phyloP scores from a whole-genome alignment of 768 basidiomycete species.

The Fomitopsis serialis region DNA sequence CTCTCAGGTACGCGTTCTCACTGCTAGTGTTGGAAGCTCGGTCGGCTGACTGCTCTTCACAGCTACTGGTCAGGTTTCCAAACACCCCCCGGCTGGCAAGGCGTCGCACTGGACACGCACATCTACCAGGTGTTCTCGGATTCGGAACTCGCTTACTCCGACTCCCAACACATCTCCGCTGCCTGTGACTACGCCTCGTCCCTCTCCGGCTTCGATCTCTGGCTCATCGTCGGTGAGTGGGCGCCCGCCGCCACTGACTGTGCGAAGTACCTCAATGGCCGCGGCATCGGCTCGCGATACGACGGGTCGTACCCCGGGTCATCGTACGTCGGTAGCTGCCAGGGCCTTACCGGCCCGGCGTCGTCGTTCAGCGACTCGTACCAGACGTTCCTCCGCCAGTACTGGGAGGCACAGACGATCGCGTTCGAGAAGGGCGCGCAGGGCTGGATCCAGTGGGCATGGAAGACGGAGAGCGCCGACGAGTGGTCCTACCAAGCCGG shows the following conservation, averaged over 20 bases:
- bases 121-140: slow-evolving; percentile 72
- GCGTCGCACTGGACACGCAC: slow-evolving; percentile 78
- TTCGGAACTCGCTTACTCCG: slow-evolving; percentile 36
- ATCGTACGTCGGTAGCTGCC: slow-evolving; percentile 66
- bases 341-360: slow-evolving; percentile 66
- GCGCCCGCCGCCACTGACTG: slow-evolving; percentile 75
- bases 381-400: slow-evolving; percentile 77
- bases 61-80: slow-evolving; percentile 66
- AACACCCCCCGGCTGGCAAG: slow-evolving; percentile 44
- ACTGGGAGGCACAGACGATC: slow-evolving; percentile 79
- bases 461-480: slow-evolving; percentile 79
- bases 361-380: slow-evolving; percentile 69
- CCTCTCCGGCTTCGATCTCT: slow-evolving; percentile 55
- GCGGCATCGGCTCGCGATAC: slow-evolving; percentile 59
- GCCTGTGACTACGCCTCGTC: slow-evolving; percentile 47
- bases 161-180: slow-evolving; percentile 51
- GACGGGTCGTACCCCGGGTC: slow-evolving; percentile 64
- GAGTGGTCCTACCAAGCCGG: slow-evolving; percentile 92
- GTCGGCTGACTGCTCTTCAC: neutral
- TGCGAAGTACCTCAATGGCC: slow-evolving; percentile 79
- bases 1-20: slow-evolving; percentile 31
- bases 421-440: slow-evolving; percentile 57
- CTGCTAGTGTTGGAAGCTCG: neutral
- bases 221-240: slow-evolving; percentile 89
- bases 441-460: slow-evolving; percentile 81